Conservation (phyloP, 1,139 yeast genomes). For the Debaryomycetaceae sp. region DNA sequence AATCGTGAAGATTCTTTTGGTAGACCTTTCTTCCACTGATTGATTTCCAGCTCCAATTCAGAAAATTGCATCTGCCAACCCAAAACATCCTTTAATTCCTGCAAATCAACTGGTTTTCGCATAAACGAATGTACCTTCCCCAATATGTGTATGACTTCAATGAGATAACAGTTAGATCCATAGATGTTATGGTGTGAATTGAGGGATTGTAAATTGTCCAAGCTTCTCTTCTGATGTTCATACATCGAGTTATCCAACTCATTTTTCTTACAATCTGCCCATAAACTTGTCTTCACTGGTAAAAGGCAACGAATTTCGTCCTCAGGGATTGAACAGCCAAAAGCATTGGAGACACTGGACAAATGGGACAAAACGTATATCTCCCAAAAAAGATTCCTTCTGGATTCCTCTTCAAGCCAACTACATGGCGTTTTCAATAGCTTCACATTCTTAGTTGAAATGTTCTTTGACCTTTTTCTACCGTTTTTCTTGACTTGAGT, state of each 20-base stretch:
- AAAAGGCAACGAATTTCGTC: slow-evolving; percentile 1
- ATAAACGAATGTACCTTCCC: slow-evolving; percentile 14
- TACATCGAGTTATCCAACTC: slow-evolving; percentile 1
- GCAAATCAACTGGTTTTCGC: slow-evolving; percentile 8
- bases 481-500: background rate
- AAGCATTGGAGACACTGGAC: slow-evolving; percentile 2
- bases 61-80: slow-evolving; percentile 9
- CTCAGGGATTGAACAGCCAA: slow-evolving; percentile 1
- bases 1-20: slow-evolving; percentile 8
- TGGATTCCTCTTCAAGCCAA: slow-evolving; percentile 20
- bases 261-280: background rate
- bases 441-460: slow-evolving; percentile 11
- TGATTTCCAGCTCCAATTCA: slow-evolving; percentile 10
- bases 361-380: slow-evolving; percentile 19
- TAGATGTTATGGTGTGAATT: slow-evolving; percentile 1
- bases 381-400: slow-evolving; percentile 25
- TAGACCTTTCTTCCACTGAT: slow-evolving; percentile 9
- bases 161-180: slow-evolving; percentile 13
- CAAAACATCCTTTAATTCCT: slow-evolving; percentile 2
- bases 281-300: background rate
- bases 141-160: slow-evolving; percentile 12
- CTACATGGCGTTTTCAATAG: slow-evolving; percentile 8
- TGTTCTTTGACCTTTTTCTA: background rate
- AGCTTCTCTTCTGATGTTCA: background rate
- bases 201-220: background rate